Conservation (phyloP, 768 basidiomycete species). For the Strobilomyces echinocephalus region DNA sequence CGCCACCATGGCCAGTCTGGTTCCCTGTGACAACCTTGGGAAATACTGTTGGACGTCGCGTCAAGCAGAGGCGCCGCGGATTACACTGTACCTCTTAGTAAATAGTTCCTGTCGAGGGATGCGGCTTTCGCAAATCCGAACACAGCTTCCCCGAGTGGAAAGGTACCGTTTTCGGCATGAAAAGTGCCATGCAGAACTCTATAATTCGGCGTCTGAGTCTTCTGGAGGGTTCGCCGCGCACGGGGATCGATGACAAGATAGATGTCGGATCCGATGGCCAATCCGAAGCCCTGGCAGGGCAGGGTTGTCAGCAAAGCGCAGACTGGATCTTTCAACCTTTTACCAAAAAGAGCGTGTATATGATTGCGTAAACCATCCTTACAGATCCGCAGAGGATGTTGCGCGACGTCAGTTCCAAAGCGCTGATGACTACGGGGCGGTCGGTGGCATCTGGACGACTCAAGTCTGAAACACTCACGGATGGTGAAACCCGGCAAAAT, state of each 20-base stretch:
- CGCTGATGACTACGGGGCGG: constrained; percentile 55
- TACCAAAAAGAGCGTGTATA: constrained; percentile 79
- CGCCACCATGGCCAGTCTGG: constrained; percentile 73
- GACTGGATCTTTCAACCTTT: constrained; percentile 11
- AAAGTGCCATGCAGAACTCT: constrained; percentile 55
- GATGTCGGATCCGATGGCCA: constrained; percentile 79
- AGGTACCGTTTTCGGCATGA: constrained; percentile 45
- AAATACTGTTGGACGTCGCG: constrained; percentile 26
- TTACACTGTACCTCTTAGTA: constrained; percentile 24
- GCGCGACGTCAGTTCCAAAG: constrained; percentile 75
- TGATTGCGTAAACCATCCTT: constrained; percentile 79
- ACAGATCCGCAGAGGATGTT: constrained; percentile 81
- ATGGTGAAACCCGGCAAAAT: constrained; percentile 87
- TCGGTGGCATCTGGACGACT: constrained; percentile 1
- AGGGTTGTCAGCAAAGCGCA: constrained; percentile 4
- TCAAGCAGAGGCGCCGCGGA: constrained; percentile 6
- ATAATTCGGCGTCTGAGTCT: constrained; percentile 33
- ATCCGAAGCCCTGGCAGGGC: constrained; percentile 63
- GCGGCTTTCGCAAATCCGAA: constrained; percentile 42
- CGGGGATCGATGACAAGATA: constrained; percentile 65
- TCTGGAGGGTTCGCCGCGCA: constrained; percentile 38
- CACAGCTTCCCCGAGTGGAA: constrained; percentile 37
- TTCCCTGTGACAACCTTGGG: constrained; percentile 68
- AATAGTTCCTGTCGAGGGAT: constrained; percentile 27
- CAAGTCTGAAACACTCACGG: constrained; percentile 42